Percentiles rank a stretch among this genome's conserved stretches.
These are phyloP conservation scores for Petunia secreta DNA, from an alignment of 257 asterid species.

Conservation along the genomic window DNA sequence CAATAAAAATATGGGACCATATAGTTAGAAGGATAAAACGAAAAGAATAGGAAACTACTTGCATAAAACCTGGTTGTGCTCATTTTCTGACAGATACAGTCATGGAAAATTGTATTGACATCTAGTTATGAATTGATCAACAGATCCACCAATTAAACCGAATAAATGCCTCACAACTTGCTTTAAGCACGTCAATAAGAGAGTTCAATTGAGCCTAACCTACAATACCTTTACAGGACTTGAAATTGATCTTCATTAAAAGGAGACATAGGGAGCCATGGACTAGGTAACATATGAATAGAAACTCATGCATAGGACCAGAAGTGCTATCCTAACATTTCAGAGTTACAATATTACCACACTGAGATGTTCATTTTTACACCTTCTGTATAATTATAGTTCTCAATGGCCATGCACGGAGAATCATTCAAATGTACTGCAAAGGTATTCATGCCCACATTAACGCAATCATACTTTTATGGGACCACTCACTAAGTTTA, in stretches of 20 bases:
- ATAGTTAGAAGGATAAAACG: not conserved
- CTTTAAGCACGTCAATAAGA: constrained; percentile 4
- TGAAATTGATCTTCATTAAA: not conserved
- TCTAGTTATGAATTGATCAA: not conserved
- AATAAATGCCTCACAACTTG: constrained; percentile 13
- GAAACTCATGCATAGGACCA: constrained; percentile 1
- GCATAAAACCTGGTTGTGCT: constrained; percentile 16
- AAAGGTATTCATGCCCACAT: not conserved
- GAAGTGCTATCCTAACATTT: not conserved
- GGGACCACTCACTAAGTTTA: not conserved
- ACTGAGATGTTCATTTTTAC: not conserved
- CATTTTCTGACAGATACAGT: constrained; percentile 3
- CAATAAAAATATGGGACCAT: constrained; percentile 17
- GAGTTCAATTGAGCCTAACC: constrained; percentile 16
- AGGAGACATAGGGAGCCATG: not conserved
- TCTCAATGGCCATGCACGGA: not conserved
- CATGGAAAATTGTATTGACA: constrained; percentile 2
- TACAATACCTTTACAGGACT: not conserved
- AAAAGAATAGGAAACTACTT: constrained; percentile 2
- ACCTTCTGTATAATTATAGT: not conserved
- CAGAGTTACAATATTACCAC: not conserved
- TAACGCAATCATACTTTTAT: not conserved
- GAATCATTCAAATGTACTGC: not conserved
- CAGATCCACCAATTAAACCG: constrained; percentile 17
- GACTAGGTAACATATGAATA: constrained; percentile 14